phyloP scores from a whole-genome alignment of 805 yeast genomes.

The fission yeast (Schizosaccharomyces pombe) region DNA sequence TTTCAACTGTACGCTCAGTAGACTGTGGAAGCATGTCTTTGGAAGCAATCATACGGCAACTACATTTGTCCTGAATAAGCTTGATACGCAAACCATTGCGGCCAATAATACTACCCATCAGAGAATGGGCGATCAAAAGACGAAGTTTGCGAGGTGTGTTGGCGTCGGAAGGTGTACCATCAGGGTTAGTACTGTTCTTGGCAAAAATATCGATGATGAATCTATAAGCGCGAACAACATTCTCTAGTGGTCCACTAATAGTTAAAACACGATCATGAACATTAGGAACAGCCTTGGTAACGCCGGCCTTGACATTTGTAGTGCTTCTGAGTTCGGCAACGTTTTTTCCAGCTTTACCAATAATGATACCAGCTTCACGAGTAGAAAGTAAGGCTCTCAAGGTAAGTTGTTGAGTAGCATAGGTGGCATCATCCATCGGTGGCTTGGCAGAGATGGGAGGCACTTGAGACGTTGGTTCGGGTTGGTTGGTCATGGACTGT shows the following conservation, averaged over 20 bases:
- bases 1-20: constrained; percentile 65
- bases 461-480: neutral
- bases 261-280: constrained; percentile 66
- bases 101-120: constrained; percentile 76
- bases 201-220: neutral
- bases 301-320: constrained; percentile 66
- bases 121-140: constrained; percentile 55
- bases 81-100: constrained; percentile 62
- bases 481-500: neutral
- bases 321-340: constrained; percentile 53
- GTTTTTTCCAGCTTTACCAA: constrained; percentile 63
- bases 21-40: constrained; percentile 62
- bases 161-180: neutral
- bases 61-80: constrained; percentile 41
- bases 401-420: constrained; percentile 9
- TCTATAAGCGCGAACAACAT: constrained; percentile 23
- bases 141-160: neutral
- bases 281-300: constrained; percentile 56
- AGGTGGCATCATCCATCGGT: neutral
- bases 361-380: constrained; percentile 73
- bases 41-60: constrained; percentile 67
- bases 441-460: neutral
- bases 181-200: neutral
- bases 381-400: constrained; percentile 46
- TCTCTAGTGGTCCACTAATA: constrained; percentile 46